phyloP scores from a whole-genome alignment of 2,329 filamentous ascomycete species.

The Keithomyces neogunnii region DNA sequence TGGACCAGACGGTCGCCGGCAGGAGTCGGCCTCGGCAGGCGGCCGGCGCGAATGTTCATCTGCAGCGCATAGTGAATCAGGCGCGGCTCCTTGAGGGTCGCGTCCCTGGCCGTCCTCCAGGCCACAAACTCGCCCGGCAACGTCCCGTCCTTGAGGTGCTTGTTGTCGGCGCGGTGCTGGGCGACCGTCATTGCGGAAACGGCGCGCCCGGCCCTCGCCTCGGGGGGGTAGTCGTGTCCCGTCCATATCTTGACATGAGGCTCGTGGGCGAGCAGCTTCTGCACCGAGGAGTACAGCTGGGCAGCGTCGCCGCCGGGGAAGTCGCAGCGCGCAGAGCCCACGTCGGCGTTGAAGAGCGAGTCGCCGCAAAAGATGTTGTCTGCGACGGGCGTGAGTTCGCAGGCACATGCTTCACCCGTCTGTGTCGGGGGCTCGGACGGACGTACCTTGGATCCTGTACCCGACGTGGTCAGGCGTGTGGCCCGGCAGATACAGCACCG shows the following conservation, averaged over 20 bases:
- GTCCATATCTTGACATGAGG: conserved; percentile 40
- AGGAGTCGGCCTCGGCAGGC: conserved; percentile 26
- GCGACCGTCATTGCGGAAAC: conserved; percentile 34
- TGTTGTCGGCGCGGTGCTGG: conserved; percentile 37
- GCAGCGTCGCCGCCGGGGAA: conserved; percentile 43
- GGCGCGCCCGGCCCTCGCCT: conserved; percentile 19
- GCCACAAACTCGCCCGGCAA: conserved; percentile 35
- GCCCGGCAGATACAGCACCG: conserved; percentile 47
- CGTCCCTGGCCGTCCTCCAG: conserved; percentile 34
- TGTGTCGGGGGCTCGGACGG: background rate
- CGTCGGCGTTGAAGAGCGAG: conserved; percentile 42
- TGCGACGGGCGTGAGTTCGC: conserved; percentile 5
- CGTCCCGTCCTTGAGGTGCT: conserved; percentile 35
- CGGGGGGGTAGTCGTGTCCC: conserved; percentile 44
- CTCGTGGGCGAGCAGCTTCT: conserved; percentile 32
- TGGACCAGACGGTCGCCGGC: conserved; percentile 25
- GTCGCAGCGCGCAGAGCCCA: conserved; percentile 45
- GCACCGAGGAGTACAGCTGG: conserved; percentile 34
- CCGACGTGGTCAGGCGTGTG: conserved; percentile 54
- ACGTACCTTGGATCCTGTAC: conserved; percentile 42
- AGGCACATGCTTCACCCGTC: no score
- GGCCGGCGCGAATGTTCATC: conserved; percentile 42
- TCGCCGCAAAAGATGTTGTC: conserved; percentile 44
- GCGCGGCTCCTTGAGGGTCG: conserved; percentile 31
- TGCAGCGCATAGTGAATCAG: conserved; percentile 43